Evolutionary conservation across 1,284 basidiomycete species (phyloP), one percentile per base, ranked within the genome.

Genomic region (Apiotrichum porosum): DNA sequence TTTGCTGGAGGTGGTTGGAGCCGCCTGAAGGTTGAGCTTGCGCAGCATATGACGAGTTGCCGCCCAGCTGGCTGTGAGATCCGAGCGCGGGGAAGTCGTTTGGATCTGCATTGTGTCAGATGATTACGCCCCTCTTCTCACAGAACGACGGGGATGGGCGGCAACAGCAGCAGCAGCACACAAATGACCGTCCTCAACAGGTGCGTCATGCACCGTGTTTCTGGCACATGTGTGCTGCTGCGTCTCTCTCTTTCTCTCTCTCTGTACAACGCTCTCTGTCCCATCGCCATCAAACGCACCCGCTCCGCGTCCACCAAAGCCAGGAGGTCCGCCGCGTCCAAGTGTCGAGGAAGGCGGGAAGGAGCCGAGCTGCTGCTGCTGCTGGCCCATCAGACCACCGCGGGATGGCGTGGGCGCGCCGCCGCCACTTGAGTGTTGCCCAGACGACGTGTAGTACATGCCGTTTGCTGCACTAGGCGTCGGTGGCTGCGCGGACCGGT

Each of bases 81-180:
- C 68, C 65, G 6, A 72, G 59, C 15, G 71, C 69, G 31, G 69
- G 70, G 36, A 72, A 72, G 45, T 74, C 69, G 45, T 60, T 68
- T 24, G 63, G 58, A 42, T 73, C 70, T 66, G 53, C 10, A 23
- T 28, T 30, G 28, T 30, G 28, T 30, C 28, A 9, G 8, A 30
- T 30, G 28, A 17, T n/a, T 8, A 34, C 33, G 33, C 33, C 33
- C n/a, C n/a, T n/a, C n/a, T n/a, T n/a, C n/a, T n/a, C n/a, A n/a
- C n/a, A n/a, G n/a, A n/a, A n/a, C n/a, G n/a, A n/a, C n/a, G n/a
- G n/a, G n/a, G n/a, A n/a, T n/a, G n/a, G n/a, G n/a, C n/a, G n/a
- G n/a, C n/a, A n/a, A n/a, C n/a, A n/a, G n/a, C n/a, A n/a, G n/a
- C n/a, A n/a, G n/a, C n/a, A n/a, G n/a, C n/a, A 15, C 33, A 34